These are phyloP conservation scores for Peronosclerospora sorghi DNA, from an alignment of 352 stramenopile species.

Conservation along the genomic window DNA sequence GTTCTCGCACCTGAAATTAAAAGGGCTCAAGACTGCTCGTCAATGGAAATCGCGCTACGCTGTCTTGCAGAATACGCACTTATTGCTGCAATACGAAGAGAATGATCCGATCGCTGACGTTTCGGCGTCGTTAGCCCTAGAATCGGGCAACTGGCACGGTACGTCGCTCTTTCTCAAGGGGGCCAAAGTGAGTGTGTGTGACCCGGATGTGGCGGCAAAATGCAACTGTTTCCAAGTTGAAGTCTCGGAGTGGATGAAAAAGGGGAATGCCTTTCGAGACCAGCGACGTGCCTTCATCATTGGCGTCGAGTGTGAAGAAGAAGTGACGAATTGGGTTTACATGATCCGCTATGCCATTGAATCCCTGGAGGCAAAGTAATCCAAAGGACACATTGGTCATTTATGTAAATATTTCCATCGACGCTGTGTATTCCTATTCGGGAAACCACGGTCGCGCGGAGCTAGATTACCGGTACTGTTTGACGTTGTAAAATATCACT, in stretches of 20 bases:
- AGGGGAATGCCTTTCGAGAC: slow-evolving; percentile 51
- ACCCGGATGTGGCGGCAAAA: slow-evolving; percentile 57
- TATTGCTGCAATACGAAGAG: slow-evolving; percentile 69
- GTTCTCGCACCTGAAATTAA: slow-evolving; percentile 67
- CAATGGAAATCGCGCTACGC: slow-evolving; percentile 82
- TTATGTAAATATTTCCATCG: no score
- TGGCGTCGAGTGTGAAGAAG: slow-evolving; percentile 55
- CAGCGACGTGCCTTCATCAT: slow-evolving; percentile 62
- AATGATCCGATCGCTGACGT: slow-evolving; percentile 9
- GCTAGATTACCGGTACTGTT: no score
- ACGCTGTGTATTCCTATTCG: no score
- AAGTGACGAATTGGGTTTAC: slow-evolving; percentile 79
- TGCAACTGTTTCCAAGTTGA: slow-evolving; percentile 81
- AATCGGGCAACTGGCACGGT: slow-evolving; percentile 20
- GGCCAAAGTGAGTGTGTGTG: slow-evolving; percentile 62
- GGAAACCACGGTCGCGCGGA: no score
- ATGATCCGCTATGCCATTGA: slow-evolving; percentile 82
- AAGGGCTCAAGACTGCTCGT: slow-evolving; percentile 37
- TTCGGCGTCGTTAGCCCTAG: slow-evolving; percentile 6
- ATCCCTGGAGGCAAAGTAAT: no score
- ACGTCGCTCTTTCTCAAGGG: slow-evolving; percentile 62
- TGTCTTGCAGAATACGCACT: slow-evolving; percentile 49
- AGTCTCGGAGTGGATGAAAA: slow-evolving; percentile 76
- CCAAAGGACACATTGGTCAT: no score
- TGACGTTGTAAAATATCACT: no score